Evolutionary conservation across 208 protist genomes (phyloP), one percentile per base, ranked within the genome.

Genomic region (Crithidia expoeki): DNA sequence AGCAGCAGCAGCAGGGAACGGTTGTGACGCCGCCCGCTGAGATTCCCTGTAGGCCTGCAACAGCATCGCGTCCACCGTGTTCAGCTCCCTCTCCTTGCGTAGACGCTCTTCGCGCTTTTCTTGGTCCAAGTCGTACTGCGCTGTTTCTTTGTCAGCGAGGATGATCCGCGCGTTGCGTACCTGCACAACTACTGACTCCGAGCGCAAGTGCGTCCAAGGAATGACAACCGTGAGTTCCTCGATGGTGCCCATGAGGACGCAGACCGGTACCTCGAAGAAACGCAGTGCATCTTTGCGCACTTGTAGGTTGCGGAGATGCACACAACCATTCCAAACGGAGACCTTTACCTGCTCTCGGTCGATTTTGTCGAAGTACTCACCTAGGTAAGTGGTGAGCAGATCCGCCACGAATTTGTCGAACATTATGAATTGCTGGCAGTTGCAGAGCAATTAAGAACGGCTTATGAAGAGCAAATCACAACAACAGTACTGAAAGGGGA

Each of bases 331-430:
- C 89, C 89, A 94, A 21, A 96, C 53, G 0, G 87, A 94, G 28
- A 96, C 86, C 53, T 88, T 90, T n/a, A 96, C 82, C 42, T 94
- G 89, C 44, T 96, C 79, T 21, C 72, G 84, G 63, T 94, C 85
- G 25, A 94, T 88, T 44, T 92, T 91, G 32, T 90, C 81, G 70
- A 96, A 86, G 79, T 96, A 94, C 50, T 92, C 80, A 25, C 89
- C 89, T 27, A 96, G 70, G 74, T 94, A 86, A 14, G 78, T 82
- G 0, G 92, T 89, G 51, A 96, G 72, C 4, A 94, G 57, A 12
- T 85, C 79, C 0, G 89, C 85, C 1, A 94, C 85, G 53, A 94
- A 68, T 51, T 93, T 92, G 57, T 94, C 77, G 59, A 96, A 85
- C 92, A 96, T 96, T 4, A 4, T 47, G 4, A 17, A 47, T 47